These are phyloP conservation scores for Lathyrus aphaca DNA, from an alignment of 306 rosid genomes.

Conservation along the genomic window DNA sequence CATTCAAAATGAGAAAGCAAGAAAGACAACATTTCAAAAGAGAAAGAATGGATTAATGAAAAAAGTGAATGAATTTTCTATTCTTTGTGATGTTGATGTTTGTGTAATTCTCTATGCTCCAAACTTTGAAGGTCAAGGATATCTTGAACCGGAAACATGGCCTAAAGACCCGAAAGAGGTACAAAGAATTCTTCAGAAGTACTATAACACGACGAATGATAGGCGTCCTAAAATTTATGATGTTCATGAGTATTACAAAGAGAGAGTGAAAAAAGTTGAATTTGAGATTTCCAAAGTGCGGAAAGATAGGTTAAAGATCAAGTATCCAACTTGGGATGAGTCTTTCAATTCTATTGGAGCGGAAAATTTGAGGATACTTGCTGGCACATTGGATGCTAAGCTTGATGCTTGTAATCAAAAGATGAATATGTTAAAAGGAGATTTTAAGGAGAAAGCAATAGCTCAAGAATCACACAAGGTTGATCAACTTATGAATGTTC, in stretches of 20 bases:
- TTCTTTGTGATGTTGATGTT: conserved; percentile 42
- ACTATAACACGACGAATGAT: not conserved
- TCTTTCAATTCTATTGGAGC: conserved; percentile 27
- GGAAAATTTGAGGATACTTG: conserved; percentile 24
- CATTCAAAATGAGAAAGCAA: conserved; percentile 36
- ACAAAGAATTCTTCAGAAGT: conserved; percentile 30
- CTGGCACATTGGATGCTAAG: conserved; percentile 32
- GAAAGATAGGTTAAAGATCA: conserved; percentile 23
- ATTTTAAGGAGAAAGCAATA: conserved; percentile 24
- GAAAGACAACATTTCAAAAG: conserved; percentile 38
- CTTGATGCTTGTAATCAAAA: conserved; percentile 39
- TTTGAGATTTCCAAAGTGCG: conserved; percentile 30
- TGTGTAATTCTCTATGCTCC: conserved; percentile 34
- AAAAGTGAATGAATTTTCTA: conserved; percentile 35
- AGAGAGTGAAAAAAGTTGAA: conserved; percentile 37
- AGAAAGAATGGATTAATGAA: conserved; percentile 36
- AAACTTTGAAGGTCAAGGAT: conserved; percentile 10
- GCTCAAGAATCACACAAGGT: not conserved
- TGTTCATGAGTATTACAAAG: conserved; percentile 36
- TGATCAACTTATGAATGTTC: not conserved
- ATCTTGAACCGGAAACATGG: conserved; percentile 31
- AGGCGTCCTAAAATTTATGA: conserved; percentile 24
- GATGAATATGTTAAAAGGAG: conserved; percentile 18
- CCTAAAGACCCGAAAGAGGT: conserved; percentile 24
- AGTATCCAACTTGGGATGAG: conserved; percentile 35